Evolutionary conservation across 768 basidiomycete species (phyloP).

Genomic region (Leccinum arenicola): DNA sequence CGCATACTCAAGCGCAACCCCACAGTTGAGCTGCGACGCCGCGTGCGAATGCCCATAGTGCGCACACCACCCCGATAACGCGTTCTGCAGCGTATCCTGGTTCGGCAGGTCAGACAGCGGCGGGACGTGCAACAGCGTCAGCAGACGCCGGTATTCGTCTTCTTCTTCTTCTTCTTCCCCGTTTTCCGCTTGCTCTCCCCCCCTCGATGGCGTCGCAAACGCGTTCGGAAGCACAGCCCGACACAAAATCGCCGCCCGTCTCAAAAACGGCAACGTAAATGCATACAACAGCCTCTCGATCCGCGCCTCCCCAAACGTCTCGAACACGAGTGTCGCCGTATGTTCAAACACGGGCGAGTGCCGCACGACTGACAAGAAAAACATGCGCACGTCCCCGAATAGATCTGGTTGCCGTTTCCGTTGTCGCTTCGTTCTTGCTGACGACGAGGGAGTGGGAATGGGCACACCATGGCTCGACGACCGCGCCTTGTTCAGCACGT

Average conservation of each 20-base stretch:
- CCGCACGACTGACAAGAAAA: conserved; percentile 87
- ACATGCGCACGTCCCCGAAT: conserved; percentile 84
- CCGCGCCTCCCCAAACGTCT: conserved; percentile 76
- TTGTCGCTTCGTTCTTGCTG: neutral
- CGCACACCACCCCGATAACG: conserved; percentile 86
- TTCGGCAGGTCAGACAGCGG: conserved; percentile 74
- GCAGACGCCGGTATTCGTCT: conserved; percentile 78
- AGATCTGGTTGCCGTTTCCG: conserved; percentile 42
- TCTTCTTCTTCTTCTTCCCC: conserved; percentile 32
- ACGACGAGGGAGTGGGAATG: neutral
- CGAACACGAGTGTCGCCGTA: conserved; percentile 75
- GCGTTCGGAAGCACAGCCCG: conserved; percentile 67
- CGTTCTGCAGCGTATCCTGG: conserved; percentile 85
- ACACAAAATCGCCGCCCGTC: conserved; percentile 81
- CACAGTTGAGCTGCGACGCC: conserved; percentile 74
- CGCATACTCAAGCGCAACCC: conserved; percentile 80
- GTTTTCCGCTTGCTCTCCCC: no score
- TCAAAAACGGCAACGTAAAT: conserved; percentile 89
- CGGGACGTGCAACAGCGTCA: conserved; percentile 75
- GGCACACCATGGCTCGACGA: conserved; percentile 46
- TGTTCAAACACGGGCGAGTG: conserved; percentile 88
- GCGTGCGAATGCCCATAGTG: conserved; percentile 84
- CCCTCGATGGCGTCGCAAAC: conserved; percentile 44
- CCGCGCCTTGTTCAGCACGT: conserved; percentile 71
- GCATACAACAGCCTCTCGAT: conserved; percentile 85